Conservation (phyloP, 306 rosid genomes). For the Trichosanthes truncata region DNA sequence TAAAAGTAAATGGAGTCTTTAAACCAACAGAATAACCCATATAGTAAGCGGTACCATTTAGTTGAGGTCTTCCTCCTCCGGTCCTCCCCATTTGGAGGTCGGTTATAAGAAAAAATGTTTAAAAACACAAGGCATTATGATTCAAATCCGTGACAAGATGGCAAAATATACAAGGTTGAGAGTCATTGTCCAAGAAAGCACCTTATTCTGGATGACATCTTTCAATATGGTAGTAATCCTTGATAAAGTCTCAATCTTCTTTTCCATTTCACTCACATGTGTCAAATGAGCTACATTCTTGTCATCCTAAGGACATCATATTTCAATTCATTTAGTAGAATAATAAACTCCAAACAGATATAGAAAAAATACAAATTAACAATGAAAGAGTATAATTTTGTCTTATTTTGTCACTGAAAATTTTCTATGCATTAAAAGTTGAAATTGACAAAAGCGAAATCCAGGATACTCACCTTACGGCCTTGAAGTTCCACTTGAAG, state of each 20-base stretch:
- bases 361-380: neutral
- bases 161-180: slow-evolving; percentile 1
- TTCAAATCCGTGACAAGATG: neutral
- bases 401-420: neutral
- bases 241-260: slow-evolving; percentile 70
- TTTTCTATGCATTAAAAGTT: neutral
- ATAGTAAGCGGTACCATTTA: neutral
- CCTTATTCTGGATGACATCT: slow-evolving; percentile 97
- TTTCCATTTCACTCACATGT: slow-evolving; percentile 90
- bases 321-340: slow-evolving; percentile 7
- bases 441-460: neutral
- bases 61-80: neutral
- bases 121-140: neutral
- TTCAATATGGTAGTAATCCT: slow-evolving; percentile 83
- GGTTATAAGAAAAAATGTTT: neutral
- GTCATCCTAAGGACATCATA: slow-evolving; percentile 55
- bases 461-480: slow-evolving; percentile 49
- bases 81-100: neutral
- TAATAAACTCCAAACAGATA: neutral
- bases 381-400: neutral
- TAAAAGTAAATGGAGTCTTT: neutral
- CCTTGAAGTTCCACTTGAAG: slow-evolving; percentile 98
- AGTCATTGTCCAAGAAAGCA: slow-evolving; percentile 9
- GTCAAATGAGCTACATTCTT: slow-evolving; percentile 93
- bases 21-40: neutral